Evolutionary conservation across 208 protist genomes (phyloP).

Genomic region (Angomonas desouzai): DNA sequence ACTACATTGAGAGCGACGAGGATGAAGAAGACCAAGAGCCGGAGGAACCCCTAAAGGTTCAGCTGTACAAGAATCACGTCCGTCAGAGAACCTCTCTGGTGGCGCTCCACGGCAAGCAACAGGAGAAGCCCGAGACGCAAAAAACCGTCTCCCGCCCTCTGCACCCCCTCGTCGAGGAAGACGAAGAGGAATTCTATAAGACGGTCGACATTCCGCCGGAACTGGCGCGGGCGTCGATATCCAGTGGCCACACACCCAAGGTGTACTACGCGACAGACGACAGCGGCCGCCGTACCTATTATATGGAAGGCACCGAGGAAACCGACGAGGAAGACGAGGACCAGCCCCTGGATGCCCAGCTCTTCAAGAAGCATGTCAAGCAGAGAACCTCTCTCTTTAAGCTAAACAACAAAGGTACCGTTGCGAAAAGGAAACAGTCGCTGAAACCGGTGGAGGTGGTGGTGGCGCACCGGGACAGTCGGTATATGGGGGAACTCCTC

Average conservation of each 20-base stretch:
- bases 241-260: not conserved
- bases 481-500: not conserved
- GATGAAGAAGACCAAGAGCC: not conserved
- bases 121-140: not conserved
- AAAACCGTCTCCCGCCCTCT: not conserved
- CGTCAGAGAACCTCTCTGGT: not conserved
- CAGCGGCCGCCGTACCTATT: not conserved
- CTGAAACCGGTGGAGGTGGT: not conserved
- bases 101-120: not conserved
- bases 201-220: not conserved
- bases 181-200: constrained; percentile 1
- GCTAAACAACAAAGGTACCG: not conserved
- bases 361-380: constrained; percentile 2
- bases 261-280: not conserved
- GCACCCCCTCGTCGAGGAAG: not conserved
- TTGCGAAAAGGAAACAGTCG: not conserved
- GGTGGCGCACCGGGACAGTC: not conserved
- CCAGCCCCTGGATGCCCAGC: not conserved
- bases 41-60: not conserved
- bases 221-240: not conserved
- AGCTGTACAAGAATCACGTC: constrained; percentile 2
- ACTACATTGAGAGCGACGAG: constrained; percentile 2
- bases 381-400: not conserved
- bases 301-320: not conserved
- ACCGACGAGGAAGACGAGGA: constrained; percentile 5